Evolutionary conservation across 1,284 basidiomycete species (phyloP).

Genomic region (Ceratobasidium theobromae): DNA sequence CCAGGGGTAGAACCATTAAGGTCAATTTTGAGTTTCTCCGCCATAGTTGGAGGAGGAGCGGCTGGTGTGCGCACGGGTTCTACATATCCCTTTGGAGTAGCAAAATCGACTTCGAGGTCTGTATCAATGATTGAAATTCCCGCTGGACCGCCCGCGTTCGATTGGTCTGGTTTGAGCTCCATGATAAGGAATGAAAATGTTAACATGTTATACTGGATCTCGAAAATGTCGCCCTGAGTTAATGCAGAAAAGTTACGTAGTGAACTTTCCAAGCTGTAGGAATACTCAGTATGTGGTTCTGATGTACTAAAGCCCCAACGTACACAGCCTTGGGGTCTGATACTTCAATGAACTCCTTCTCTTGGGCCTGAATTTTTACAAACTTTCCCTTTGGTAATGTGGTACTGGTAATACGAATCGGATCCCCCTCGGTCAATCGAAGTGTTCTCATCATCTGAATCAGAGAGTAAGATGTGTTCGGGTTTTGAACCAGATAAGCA

Average conservation of each 20-base stretch:
- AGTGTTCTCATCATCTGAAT: slow-evolving; percentile 93
- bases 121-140: slow-evolving; percentile 94
- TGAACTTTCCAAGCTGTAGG: slow-evolving; percentile 83
- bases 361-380: slow-evolving; percentile 96
- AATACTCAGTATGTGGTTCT: background rate
- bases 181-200: slow-evolving; percentile 95
- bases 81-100: slow-evolving; percentile 64
- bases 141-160: slow-evolving; percentile 49
- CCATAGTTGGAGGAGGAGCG: slow-evolving; percentile 88
- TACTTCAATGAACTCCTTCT: slow-evolving; percentile 91
- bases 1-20: slow-evolving; percentile 77
- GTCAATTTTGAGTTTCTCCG: slow-evolving; percentile 95
- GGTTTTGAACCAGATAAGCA: slow-evolving; percentile 35
- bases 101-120: slow-evolving; percentile 83
- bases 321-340: slow-evolving; percentile 97
- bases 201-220: slow-evolving; percentile 89
- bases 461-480: background rate
- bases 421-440: slow-evolving; percentile 90
- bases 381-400: slow-evolving; percentile 91
- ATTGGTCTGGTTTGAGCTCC: slow-evolving; percentile 80
- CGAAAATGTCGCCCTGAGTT: slow-evolving; percentile 89
- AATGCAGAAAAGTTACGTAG: slow-evolving; percentile 91
- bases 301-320: too few relatives aligned
- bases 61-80: slow-evolving; percentile 87
- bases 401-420: slow-evolving; percentile 87